Conservation (phyloP, 148 eudicot genomes). For the Silene latifolia region DNA sequence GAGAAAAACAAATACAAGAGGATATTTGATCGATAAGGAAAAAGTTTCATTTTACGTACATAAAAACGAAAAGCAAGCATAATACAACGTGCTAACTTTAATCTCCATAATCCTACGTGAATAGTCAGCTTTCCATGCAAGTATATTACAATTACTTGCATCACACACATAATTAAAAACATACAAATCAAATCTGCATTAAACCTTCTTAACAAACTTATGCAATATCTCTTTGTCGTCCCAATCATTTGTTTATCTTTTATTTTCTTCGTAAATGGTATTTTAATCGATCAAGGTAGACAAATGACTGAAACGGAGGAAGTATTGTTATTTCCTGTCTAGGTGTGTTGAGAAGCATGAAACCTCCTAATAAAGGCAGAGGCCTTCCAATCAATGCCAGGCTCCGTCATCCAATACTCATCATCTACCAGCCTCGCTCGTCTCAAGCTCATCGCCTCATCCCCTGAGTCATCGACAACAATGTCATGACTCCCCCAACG, state of each 20-base stretch:
- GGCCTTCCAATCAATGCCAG: constrained; percentile 44
- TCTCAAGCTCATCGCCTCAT: constrained; percentile 32
- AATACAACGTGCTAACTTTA: constrained; percentile 10
- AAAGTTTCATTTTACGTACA: too few species aligned
- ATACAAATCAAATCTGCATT: not conserved
- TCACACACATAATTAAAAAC: not conserved
- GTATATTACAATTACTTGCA: constrained; percentile 9
- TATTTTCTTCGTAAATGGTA: too few species aligned
- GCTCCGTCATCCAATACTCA: constrained; percentile 29
- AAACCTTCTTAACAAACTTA: too few species aligned
- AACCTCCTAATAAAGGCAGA: constrained; percentile 40
- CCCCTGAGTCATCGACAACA: constrained; percentile 27
- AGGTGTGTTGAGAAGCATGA: constrained; percentile 31
- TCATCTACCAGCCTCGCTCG: constrained; percentile 29
- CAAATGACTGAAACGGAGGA: too few species aligned
- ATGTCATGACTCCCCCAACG: constrained; percentile 16
- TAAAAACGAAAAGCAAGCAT: constrained; percentile 4
- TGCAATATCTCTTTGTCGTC: too few species aligned
- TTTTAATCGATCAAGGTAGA: too few species aligned
- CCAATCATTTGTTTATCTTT: too few species aligned
- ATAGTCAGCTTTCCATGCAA: constrained; percentile 14
- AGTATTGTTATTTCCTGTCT: not conserved
- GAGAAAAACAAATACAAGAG: too few species aligned
- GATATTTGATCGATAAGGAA: too few species aligned
- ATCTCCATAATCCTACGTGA: constrained; percentile 3